Evolutionary conservation across 176 grass and related monocot species (phyloP).

Genomic region (Carex kokanica): DNA sequence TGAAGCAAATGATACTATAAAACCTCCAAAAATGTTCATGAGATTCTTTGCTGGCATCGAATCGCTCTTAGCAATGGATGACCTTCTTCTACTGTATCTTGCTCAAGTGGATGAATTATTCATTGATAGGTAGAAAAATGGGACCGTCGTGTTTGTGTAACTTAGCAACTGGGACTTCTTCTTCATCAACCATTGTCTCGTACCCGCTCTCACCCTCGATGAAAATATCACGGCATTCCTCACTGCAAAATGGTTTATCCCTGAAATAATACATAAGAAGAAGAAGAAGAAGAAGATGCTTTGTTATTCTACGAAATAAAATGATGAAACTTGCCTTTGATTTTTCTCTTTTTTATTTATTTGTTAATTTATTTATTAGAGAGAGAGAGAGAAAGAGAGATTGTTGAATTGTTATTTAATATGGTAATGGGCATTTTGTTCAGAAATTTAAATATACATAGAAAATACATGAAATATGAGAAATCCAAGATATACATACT

Average conservation of each 20-base stretch:
- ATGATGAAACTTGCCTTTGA: background rate
- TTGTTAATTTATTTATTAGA: background rate
- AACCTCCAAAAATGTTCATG: constrained; percentile 46
- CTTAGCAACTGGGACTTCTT: background rate
- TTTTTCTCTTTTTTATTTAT: background rate
- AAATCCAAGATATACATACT: background rate
- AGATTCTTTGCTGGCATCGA: background rate
- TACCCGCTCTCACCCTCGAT: constrained; percentile 61
- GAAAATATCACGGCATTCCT: constrained; percentile 61
- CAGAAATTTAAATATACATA: background rate
- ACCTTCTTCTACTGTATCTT: background rate
- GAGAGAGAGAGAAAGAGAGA: background rate
- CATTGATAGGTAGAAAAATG: constrained; percentile 22
- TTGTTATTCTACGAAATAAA: background rate
- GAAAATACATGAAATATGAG: background rate
- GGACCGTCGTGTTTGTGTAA: constrained; percentile 6
- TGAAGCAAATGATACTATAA: constrained; percentile 36
- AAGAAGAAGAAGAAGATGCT: constrained; percentile 2
- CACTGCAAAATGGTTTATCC: constrained; percentile 73
- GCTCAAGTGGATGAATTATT: background rate
- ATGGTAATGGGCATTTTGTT: background rate
- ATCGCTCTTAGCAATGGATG: constrained; percentile 10
- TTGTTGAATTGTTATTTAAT: background rate
- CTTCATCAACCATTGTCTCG: constrained; percentile 25
- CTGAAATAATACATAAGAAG: constrained; percentile 9